Base-by-base conservation (phyloP, 225 moss, liverwort and hornwort species). In the Pleurozium schreberi region DNA sequence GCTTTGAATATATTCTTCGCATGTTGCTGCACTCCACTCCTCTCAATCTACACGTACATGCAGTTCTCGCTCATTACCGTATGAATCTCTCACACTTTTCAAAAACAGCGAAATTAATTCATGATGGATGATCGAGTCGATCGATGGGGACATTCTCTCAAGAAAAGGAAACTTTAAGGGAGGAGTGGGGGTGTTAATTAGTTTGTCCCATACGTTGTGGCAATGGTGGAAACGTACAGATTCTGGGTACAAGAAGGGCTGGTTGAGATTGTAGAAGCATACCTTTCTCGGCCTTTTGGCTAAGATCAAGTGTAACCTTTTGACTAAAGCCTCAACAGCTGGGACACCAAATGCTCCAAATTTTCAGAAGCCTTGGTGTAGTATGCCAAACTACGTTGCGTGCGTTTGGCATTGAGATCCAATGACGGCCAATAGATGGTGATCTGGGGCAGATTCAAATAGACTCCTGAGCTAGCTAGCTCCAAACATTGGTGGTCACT, bases 281-380 rank as follows among this genome's bases (percentile, higher is more conserved):
- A 89, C 87, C 92, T 91, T 92, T 92, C 95, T 94, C 92, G 94
- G 93, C 95, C 94, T 93, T 93, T 92, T 88, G 96, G 93, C 93
- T 92, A 92, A 94, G 92, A 95, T 92, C 92, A 93, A 93, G 92
- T 92, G 94, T 91, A 94, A n/a, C n/a, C n/a, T n/a, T n/a, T n/a
- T n/a, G n/a, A n/a, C n/a, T n/a, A n/a, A n/a, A n/a, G n/a, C n/a
- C n/a, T n/a, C n/a, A n/a, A n/a, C n/a, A n/a, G n/a, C n/a, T n/a
- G n/a, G n/a, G n/a, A n/a, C n/a, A n/a, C n/a, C n/a, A n/a, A n/a
- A n/a, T n/a, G n/a, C n/a, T n/a, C n/a, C n/a, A n/a, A n/a, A n/a
- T n/a, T n/a, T n/a, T n/a, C n/a, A n/a, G n/a, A n/a, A n/a, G n/a
- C n/a, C n/a, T n/a, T n/a, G n/a, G n/a, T n/a, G n/a, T n/a, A n/a